phyloP scores from a whole-genome alignment of 116 monocot genomes.

The Dioscorea cayenensis region DNA sequence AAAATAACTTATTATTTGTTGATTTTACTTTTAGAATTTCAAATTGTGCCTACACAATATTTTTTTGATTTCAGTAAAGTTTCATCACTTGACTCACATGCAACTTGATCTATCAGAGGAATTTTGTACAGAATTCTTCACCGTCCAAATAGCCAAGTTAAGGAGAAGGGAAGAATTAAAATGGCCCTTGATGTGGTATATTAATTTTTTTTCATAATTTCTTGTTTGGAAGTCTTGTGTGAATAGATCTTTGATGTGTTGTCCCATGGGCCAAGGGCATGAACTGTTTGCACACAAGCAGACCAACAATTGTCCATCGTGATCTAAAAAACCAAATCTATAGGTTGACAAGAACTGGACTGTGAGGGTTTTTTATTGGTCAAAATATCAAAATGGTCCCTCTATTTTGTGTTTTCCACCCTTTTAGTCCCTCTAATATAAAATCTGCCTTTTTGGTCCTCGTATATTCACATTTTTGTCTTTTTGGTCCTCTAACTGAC shows the following conservation, averaged over 20 bases:
- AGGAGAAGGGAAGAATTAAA: conserved; percentile 84
- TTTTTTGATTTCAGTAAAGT: too few relatives aligned
- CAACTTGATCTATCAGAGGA: too few relatives aligned
- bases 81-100: too few relatives aligned
- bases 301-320: conserved; percentile 93
- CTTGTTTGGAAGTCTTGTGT: background rate
- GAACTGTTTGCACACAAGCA: conserved; percentile 91
- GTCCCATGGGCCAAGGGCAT: conserved; percentile 76
- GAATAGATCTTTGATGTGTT: background rate
- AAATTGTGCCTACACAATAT: too few relatives aligned
- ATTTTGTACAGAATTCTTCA: conserved; percentile 42
- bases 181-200: conserved; percentile 98
- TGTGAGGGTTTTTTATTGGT: conserved; percentile 76
- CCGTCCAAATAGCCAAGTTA: conserved; percentile 94
- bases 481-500: too few relatives aligned
- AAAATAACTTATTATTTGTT: too few relatives aligned
- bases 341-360: conserved; percentile 97
- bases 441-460: too few relatives aligned
- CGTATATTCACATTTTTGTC: too few relatives aligned
- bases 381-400: too few relatives aligned
- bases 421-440: too few relatives aligned
- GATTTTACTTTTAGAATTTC: too few relatives aligned
- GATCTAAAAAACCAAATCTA: conserved; percentile 97
- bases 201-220: background rate
- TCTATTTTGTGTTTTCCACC: too few relatives aligned